Conservation (phyloP, 2,329 filamentous ascomycete species). For the Karstenula rhodostoma region DNA sequence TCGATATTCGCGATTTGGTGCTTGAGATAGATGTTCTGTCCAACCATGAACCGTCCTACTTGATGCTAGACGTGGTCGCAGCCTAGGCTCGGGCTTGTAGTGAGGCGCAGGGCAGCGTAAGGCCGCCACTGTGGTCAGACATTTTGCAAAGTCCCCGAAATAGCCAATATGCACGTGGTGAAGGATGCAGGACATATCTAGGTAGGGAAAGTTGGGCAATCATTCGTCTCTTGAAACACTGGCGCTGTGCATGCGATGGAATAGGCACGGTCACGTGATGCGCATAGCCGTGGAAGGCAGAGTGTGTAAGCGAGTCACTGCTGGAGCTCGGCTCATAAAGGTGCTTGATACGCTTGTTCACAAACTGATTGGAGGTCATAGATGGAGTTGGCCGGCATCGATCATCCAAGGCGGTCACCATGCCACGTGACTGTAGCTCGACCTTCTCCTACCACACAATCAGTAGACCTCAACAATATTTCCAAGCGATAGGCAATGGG, state of each 20-base stretch:
- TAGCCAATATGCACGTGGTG: neutral
- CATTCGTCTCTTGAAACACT: neutral
- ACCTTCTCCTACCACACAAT: no score
- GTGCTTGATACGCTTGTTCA: no score
- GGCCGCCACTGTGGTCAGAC: conserved; percentile 10
- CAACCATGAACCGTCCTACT: neutral
- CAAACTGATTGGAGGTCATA: no score
- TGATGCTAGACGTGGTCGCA: neutral
- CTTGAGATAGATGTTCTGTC: neutral
- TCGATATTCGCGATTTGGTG: neutral
- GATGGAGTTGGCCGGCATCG: no score
- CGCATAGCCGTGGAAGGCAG: no score
- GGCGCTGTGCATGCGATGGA: neutral
- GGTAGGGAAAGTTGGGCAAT: neutral
- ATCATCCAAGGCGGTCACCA: no score
- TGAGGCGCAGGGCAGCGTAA: conserved; percentile 8
- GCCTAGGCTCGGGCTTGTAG: conserved; percentile 12
- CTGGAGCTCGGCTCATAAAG: no score
- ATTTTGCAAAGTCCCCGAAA: conserved; percentile 8
- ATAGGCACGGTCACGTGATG: neutral
- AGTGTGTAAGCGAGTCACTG: no score
- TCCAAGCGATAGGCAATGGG: no score
- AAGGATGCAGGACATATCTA: conserved; percentile 4
- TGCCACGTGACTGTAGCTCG: no score
- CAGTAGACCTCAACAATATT: no score